Percentiles rank a stretch among this genome's conserved stretches.
These are phyloP conservation scores for Paracoccidioides brasiliensis DNA, from an alignment of 2,329 filamentous ascomycete genomes.

Conservation along the genomic window DNA sequence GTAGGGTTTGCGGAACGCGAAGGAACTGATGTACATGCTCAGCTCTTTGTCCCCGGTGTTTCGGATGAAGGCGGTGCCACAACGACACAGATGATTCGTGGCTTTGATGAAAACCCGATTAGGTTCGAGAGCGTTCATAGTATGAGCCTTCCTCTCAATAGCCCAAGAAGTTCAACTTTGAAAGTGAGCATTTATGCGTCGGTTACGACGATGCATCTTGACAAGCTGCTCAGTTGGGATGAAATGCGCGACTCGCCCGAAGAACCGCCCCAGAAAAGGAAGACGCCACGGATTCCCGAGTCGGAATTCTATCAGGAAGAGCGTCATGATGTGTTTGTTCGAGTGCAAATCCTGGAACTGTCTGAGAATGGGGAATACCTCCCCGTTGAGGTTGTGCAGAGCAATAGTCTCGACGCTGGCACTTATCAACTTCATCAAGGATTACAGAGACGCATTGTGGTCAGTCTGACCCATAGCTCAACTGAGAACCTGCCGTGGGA, in stretches of 20 bases:
- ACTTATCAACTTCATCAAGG: slow-evolving; percentile 94
- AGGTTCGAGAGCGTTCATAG: slow-evolving; percentile 96
- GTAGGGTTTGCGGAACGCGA: slow-evolving; percentile 90
- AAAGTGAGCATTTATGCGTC: slow-evolving; percentile 85
- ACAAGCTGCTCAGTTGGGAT: slow-evolving; percentile 96
- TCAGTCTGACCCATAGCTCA: slow-evolving; percentile 84
- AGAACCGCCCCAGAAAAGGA: slow-evolving; percentile 44
- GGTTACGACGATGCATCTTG: slow-evolving; percentile 84
- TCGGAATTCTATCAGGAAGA: slow-evolving; percentile 89
- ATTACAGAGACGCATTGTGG: slow-evolving; percentile 71
- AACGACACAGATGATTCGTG: slow-evolving; percentile 84
- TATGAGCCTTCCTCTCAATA: slow-evolving; percentile 81
- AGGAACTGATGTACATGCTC: slow-evolving; percentile 87
- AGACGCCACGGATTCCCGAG: slow-evolving; percentile 63
- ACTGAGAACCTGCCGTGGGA: slow-evolving; percentile 82
- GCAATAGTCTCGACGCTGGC: slow-evolving; percentile 68
- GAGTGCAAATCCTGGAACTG: slow-evolving; percentile 80
- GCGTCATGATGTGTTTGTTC: slow-evolving; percentile 80
- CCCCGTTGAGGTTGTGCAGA: slow-evolving; percentile 85
- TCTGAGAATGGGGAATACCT: slow-evolving; percentile 82
- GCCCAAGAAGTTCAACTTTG: slow-evolving; percentile 59
- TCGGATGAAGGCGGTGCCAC: slow-evolving; percentile 85
- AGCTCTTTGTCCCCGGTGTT: slow-evolving; percentile 87
- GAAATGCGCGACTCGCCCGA: slow-evolving; percentile 74
- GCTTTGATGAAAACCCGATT: slow-evolving; percentile 85